These are phyloP conservation scores for Aureobasidium sp. DNA, from an alignment of 2,329 filamentous ascomycete species.

Conservation along the genomic window DNA sequence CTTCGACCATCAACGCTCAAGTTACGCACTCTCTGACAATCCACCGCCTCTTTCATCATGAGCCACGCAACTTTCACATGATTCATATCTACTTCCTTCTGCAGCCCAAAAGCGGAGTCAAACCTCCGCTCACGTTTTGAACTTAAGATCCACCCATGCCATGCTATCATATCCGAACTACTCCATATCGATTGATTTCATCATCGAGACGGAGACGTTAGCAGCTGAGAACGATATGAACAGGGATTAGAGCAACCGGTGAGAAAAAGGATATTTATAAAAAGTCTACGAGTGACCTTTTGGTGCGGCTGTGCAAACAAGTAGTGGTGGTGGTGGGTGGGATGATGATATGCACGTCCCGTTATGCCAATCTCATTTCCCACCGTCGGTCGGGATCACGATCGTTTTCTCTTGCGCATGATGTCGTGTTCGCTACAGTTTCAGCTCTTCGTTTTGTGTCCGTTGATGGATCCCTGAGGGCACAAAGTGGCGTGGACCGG, in stretches of 20 bases:
- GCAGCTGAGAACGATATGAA: background rate
- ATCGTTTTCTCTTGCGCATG: background rate
- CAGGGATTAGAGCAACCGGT: background rate
- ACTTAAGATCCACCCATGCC: background rate
- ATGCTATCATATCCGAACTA: background rate
- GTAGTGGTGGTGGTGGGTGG: background rate
- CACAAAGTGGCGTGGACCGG: background rate
- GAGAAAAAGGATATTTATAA: background rate
- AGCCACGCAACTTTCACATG: background rate
- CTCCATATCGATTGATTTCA: background rate
- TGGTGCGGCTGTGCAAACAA: background rate
- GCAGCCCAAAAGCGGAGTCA: background rate
- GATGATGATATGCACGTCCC: background rate
- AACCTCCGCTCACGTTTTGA: background rate
- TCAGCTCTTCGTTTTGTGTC: background rate
- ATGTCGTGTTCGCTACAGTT: background rate
- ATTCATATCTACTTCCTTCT: background rate
- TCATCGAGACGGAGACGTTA: background rate
- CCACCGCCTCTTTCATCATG: background rate
- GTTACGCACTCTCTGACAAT: background rate
- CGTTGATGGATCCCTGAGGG: background rate
- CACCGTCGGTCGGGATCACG: background rate
- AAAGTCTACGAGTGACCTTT: too few relatives aligned
- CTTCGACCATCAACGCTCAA: background rate
- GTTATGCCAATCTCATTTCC: constrained; percentile 1